Conservation (phyloP, 805 yeast genomes). For the Kazachstania viticola region DNA sequence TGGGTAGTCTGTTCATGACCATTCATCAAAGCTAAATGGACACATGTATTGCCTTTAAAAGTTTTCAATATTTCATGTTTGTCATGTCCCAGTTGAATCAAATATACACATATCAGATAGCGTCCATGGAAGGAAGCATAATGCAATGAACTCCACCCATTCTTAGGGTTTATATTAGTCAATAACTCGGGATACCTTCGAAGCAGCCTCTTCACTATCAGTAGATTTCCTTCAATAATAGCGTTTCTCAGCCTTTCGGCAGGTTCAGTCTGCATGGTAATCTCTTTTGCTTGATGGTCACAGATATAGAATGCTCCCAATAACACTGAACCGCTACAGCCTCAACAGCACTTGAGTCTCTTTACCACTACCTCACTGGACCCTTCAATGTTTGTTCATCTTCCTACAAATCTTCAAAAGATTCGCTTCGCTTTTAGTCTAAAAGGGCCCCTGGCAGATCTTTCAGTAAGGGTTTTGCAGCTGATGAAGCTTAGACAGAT, state of each 20-base stretch:
- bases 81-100: conserved; percentile 49
- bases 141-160: conserved; percentile 79
- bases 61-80: conserved; percentile 37
- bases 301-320: too few species aligned
- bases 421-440: too few species aligned
- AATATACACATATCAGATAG: conserved; percentile 50
- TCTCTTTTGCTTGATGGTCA: too few species aligned
- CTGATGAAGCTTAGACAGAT: too few species aligned
- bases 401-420: too few species aligned
- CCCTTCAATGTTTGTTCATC: too few species aligned
- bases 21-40: conserved; percentile 56
- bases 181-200: conserved; percentile 57
- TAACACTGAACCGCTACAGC: too few species aligned
- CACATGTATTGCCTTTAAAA: conserved; percentile 49
- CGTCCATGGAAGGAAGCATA: conserved; percentile 70
- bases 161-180: conserved; percentile 52
- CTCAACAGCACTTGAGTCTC: too few species aligned
- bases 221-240: conserved; percentile 46
- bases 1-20: conserved; percentile 68
- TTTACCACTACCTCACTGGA: too few species aligned
- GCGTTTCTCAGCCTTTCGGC: conserved; percentile 57
- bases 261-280: conserved; percentile 42
- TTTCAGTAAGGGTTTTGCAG: too few species aligned
- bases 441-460: too few species aligned
- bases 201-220: conserved; percentile 54